Conservation (phyloP, 257 asterid species). For the Scutellaria barbata region DNA sequence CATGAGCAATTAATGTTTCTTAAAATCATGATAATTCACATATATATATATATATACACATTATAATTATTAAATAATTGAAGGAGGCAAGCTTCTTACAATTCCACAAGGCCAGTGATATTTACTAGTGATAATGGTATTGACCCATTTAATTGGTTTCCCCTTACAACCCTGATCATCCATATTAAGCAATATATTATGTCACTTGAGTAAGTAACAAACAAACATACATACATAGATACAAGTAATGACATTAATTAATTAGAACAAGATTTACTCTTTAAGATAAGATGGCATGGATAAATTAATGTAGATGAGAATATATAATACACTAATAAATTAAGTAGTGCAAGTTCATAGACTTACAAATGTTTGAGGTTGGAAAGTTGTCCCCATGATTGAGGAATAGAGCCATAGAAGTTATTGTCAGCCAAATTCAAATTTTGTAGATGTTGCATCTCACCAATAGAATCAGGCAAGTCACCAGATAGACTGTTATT, state of each 20-base stretch:
- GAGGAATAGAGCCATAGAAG: slow-evolving; percentile 77
- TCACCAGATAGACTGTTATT: slow-evolving; percentile 66
- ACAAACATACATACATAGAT: too few species aligned
- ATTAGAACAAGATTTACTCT: not conserved
- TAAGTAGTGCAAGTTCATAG: too few species aligned
- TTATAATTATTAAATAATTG: not conserved
- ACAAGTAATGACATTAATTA: too few species aligned
- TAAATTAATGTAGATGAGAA: not conserved
- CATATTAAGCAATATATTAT: not conserved
- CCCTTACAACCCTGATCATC: slow-evolving; percentile 60
- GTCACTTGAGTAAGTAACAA: too few species aligned
- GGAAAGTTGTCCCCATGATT: slow-evolving; percentile 70
- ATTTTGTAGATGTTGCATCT: slow-evolving; percentile 61
- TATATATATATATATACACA: not conserved
- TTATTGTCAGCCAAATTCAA: slow-evolving; percentile 71
- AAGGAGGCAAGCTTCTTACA: slow-evolving; percentile 49
- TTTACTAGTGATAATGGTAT: slow-evolving; percentile 64
- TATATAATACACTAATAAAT: too few species aligned
- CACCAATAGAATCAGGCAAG: slow-evolving; percentile 70
- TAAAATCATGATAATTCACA: not conserved
- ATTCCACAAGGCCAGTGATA: slow-evolving; percentile 57
- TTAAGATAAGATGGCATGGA: not conserved
- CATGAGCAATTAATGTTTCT: not conserved
- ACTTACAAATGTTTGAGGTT: slow-evolving; percentile 74
- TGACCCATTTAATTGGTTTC: slow-evolving; percentile 62